Evolutionary conservation across 2,329 filamentous ascomycete species (phyloP).

Genomic region (Penicillium capsulatum): DNA sequence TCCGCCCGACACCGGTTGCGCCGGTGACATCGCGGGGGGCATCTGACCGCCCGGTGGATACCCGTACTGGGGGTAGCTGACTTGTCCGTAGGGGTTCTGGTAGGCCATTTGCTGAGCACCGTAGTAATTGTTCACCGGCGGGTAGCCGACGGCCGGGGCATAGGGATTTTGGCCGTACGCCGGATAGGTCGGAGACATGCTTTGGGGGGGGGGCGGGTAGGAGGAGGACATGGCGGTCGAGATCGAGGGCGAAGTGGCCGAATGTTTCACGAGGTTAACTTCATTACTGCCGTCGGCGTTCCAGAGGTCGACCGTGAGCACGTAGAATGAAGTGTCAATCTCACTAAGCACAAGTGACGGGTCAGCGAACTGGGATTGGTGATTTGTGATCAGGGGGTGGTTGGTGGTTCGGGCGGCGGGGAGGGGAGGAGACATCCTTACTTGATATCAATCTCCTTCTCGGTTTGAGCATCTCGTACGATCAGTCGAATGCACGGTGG

Average conservation of each 20-base stretch:
- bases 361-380: not conserved
- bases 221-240: slow-evolving; percentile 75
- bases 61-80: slow-evolving; percentile 32
- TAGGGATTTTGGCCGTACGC: slow-evolving; percentile 40
- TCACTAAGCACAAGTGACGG: slow-evolving; percentile 53
- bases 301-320: slow-evolving; percentile 67
- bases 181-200: slow-evolving; percentile 34
- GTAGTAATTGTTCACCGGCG: slow-evolving; percentile 38
- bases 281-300: slow-evolving; percentile 57
- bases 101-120: slow-evolving; percentile 32
- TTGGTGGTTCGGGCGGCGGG: not conserved
- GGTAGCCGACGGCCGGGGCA: slow-evolving; percentile 38
- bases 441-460: slow-evolving; percentile 80
- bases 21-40: slow-evolving; percentile 35
- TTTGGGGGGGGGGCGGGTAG: slow-evolving; percentile 55
- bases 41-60: slow-evolving; percentile 31
- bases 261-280: slow-evolving; percentile 66
- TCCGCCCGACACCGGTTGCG: slow-evolving; percentile 37
- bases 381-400: not conserved
- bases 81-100: slow-evolving; percentile 33
- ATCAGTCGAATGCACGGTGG: slow-evolving; percentile 85
- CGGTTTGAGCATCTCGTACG: slow-evolving; percentile 68
- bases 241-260: slow-evolving; percentile 67
- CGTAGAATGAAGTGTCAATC: slow-evolving; percentile 64
- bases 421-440: too few species aligned